phyloP scores from a whole-genome alignment of 371 early-diverging fungal genomes.

The Encephalitozoon hellem region DNA sequence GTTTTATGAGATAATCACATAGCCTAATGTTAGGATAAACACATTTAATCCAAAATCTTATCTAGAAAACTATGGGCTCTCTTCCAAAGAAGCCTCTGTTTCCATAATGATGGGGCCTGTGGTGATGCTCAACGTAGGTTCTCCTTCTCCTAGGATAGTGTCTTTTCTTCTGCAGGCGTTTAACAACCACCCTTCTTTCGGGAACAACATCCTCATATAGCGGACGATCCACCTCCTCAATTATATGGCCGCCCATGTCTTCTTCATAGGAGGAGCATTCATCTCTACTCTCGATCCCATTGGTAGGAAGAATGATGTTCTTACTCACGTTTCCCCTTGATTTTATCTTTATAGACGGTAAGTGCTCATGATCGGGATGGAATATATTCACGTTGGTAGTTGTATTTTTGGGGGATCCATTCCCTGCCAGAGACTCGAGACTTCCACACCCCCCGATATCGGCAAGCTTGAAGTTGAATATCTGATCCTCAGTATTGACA shows the following conservation, averaged over 20 bases:
- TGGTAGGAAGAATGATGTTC: background rate
- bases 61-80: background rate
- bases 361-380: background rate
- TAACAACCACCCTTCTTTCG: background rate
- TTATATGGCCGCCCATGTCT: background rate
- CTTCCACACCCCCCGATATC: background rate
- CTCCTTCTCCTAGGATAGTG: background rate
- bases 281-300: background rate
- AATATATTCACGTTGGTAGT: conserved; percentile 10
- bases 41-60: background rate
- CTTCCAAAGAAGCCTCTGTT: background rate
- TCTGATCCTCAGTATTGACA: conserved; percentile 32
- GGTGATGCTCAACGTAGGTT: background rate
- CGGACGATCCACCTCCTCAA: background rate
- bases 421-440: background rate
- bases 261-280: background rate
- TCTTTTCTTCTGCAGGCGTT: background rate
- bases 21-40: background rate
- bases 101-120: background rate
- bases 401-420: background rate
- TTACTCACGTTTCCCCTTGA: background rate
- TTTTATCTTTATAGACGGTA: background rate
- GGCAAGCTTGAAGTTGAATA: conserved; percentile 30
- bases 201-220: background rate
- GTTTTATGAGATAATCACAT: background rate